Base-by-base conservation (phyloP, 2,329 filamentous ascomycete genomes). In the Apiospora sp. region DNA sequence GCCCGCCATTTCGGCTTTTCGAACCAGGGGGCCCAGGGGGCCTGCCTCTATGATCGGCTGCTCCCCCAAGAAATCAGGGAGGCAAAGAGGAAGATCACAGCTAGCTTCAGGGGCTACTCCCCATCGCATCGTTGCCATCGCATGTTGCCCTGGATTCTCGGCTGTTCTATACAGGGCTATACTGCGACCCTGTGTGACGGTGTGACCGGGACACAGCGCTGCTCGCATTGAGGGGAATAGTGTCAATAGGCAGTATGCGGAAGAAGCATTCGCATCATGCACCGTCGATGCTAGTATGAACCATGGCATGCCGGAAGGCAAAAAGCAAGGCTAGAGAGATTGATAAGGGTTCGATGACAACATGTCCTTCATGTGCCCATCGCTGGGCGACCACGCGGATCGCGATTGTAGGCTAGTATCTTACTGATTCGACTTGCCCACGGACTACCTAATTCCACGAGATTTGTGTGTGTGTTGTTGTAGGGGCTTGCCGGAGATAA, bases 1-100 rank as follows among this genome's bases (percentile, higher is more conserved):
- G 67, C 44, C 67, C 67, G 67, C 67, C 48, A 69, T 69, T 69
- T 69, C 67, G 67, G 67, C 67, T 69, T 69, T 69, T 49, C 19
- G 27, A 49, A 34, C 67, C 58, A 64, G 49, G 67, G 48, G 67
- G 67, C 43, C 67, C 44, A 69, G 49, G 67, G 67, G 41, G 37
- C 14, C 16, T 19, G 30, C 30, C 27, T 61, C 16, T 34, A 37
- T 61, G 54, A 61, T 61, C 54, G 27, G 30, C 54, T 37, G 14
- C 54, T 14, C 51, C 51, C 54, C 54, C 54, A 37, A 61, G 54
- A 37, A 61, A 64, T n/a, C 54, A 61, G 30, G 54, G 54, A 61
- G 54, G 54, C 16, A 37, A 37, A 4, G 10, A 41, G 41, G 58
- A 64, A 41, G 58, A 64, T 37, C 58, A 41, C 22, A 64, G 58